Conservation (phyloP, 495 filamentous ascomycete genomes). For the Penicillium coffeae region DNA sequence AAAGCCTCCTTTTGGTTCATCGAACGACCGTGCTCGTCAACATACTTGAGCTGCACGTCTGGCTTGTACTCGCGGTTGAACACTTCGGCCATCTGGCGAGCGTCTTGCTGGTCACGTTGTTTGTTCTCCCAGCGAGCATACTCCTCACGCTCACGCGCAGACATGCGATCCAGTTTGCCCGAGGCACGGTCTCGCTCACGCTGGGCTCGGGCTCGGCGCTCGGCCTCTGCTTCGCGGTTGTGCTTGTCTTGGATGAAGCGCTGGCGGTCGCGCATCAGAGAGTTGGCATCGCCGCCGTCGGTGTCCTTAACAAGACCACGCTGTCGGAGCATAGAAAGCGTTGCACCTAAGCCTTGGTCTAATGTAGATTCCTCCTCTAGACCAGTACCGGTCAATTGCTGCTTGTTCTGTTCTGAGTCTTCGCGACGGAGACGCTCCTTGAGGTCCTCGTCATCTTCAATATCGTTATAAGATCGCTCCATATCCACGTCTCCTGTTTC, state of each 20-base stretch:
- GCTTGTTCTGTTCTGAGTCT: constrained; percentile 32
- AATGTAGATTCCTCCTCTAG: constrained; percentile 81
- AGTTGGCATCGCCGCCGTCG: constrained; percentile 59
- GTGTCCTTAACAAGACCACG: constrained; percentile 71
- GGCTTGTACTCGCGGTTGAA: constrained; percentile 88
- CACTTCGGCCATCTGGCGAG: constrained; percentile 73
- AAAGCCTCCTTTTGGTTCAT: constrained; percentile 96
- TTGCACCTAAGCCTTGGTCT: constrained; percentile 72
- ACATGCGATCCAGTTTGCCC: constrained; percentile 81
- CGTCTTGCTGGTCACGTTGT: constrained; percentile 75
- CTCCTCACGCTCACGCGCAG: constrained; percentile 84
- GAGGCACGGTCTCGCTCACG: constrained; percentile 81
- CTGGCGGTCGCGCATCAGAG: constrained; percentile 68
- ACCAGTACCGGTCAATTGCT: constrained; percentile 64
- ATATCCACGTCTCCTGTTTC: constrained; percentile 60
- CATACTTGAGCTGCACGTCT: constrained; percentile 82
- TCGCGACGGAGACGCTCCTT: constrained; percentile 50
- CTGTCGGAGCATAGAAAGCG: constrained; percentile 74
- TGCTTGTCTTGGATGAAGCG: constrained; percentile 78
- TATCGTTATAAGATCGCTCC: constrained; percentile 54
- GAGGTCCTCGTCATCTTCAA: constrained; percentile 52
- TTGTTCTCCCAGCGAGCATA: constrained; percentile 83
- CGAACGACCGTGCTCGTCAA: constrained; percentile 77
- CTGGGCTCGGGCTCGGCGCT: constrained; percentile 72
- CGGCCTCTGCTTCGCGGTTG: constrained; percentile 67